Evolutionary conservation across 1,284 basidiomycete genomes (phyloP).

Genomic region (Cryptococcus amylolentus): DNA sequence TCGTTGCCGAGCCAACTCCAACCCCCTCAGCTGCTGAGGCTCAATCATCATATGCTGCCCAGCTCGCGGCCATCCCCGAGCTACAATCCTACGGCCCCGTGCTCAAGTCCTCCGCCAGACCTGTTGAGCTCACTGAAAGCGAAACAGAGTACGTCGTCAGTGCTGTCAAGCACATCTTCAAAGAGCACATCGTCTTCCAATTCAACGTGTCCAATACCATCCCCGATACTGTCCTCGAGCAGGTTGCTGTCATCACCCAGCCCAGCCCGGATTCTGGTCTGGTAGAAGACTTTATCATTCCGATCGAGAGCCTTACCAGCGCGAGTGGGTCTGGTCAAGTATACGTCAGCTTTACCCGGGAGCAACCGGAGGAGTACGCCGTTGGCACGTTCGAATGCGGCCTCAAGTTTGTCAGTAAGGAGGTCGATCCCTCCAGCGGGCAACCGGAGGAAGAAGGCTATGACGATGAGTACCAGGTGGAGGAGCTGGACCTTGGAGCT

Average conservation of each 20-base stretch:
- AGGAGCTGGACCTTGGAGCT: conserved; percentile 89
- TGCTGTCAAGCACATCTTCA: conserved; percentile 95
- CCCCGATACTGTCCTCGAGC: conserved; percentile 93
- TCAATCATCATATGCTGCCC: conserved; percentile 78
- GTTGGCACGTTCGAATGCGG: conserved; percentile 84
- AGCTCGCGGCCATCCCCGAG: conserved; percentile 82
- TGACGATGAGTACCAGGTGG: conserved; percentile 96
- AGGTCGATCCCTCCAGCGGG: conserved; percentile 93
- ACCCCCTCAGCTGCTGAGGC: conserved; percentile 68
- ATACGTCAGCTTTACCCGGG: conserved; percentile 92
- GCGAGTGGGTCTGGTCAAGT: conserved; percentile 72
- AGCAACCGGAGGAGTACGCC: conserved; percentile 70
- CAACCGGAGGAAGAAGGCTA: conserved; percentile 98
- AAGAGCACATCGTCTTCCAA: conserved; percentile 95
- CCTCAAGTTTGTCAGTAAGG: conserved; percentile 96
- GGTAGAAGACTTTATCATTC: conserved; percentile 93
- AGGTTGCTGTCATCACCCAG: conserved; percentile 91
- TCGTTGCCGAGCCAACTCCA: conserved; percentile 56
- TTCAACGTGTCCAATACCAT: conserved; percentile 99
- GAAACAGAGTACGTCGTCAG: conserved; percentile 98
- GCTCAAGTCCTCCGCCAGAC: conserved; percentile 78
- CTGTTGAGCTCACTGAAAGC: conserved; percentile 83
- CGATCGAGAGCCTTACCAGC: conserved; percentile 66
- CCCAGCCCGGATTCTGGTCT: conserved; percentile 70
- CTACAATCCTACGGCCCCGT: conserved; percentile 81